phyloP scores from a whole-genome alignment of 371 early-diverging fungal species.

The Mucor sp. region DNA sequence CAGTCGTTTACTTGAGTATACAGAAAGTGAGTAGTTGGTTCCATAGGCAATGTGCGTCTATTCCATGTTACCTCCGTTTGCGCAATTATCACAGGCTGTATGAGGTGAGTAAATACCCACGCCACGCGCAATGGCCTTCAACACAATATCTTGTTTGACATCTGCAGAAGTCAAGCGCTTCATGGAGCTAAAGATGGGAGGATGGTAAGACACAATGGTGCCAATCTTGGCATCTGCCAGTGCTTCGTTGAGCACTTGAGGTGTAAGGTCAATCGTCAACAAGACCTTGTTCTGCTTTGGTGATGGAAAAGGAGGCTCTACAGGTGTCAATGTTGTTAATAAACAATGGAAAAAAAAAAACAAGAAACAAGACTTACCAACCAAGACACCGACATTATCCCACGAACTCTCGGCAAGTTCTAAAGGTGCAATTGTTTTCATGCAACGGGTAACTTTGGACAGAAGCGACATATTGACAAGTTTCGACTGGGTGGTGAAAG shows the following conservation, averaged over 20 bases:
- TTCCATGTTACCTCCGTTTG: constrained; percentile 67
- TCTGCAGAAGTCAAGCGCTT: constrained; percentile 81
- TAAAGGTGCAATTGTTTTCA: constrained; percentile 90
- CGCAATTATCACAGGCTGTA: constrained; percentile 90
- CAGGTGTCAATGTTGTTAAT: too few species aligned
- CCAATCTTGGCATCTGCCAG: constrained; percentile 81
- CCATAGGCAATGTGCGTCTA: background rate
- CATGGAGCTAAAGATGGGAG: constrained; percentile 89
- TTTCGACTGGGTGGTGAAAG: background rate
- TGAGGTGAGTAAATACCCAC: constrained; percentile 97
- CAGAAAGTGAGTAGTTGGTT: background rate
- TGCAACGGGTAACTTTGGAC: constrained; percentile 55
- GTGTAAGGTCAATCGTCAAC: constrained; percentile 94
- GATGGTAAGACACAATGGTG: constrained; percentile 95
- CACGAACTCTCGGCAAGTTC: constrained; percentile 86
- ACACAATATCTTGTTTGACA: constrained; percentile 79
- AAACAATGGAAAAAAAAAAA: too few species aligned
- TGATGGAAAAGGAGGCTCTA: constrained; percentile 76
- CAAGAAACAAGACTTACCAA: constrained; percentile 55
- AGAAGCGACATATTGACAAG: constrained; percentile 56
- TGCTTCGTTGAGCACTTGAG: constrained; percentile 90
- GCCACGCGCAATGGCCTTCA: constrained; percentile 82
- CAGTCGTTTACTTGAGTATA: constrained; percentile 76
- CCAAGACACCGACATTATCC: constrained; percentile 97
- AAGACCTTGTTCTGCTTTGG: constrained; percentile 78